Base-by-base conservation (phyloP, 225 moss, liverwort and hornwort species). In the Takakia lepidozioides region DNA sequence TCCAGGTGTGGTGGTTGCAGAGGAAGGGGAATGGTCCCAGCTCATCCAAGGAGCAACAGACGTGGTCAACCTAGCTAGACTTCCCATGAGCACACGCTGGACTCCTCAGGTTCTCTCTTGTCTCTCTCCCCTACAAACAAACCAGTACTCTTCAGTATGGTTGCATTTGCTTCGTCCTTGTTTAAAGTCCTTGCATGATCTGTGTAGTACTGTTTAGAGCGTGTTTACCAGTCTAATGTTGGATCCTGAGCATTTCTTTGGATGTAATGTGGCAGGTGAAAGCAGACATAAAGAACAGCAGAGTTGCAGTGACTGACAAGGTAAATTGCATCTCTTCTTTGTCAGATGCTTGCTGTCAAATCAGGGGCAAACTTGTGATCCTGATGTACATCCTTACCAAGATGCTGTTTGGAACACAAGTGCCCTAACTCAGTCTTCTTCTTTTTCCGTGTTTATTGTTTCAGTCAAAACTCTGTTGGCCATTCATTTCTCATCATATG, bases 21-120 rank as follows among this genome's bases (percentile, higher is more conserved):
- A 71, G 43, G 83, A 79, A 57, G 67, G 76, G 25, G 74, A 73
- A 37, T 93, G 93, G 93, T 67, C 58, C 20, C 74, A 72, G 21
- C 62, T 58, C 42, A 82, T 93, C 36, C 64, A 79, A 66, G 93
- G 93, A 45, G 75, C 88, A 25, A 93, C 93, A 9, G 93, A 88
- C 24, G 86, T 93, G 8, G 89, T 93, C 40, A 93, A 93, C 52
- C 70, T 93, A 68, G 93, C 93, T 57, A 88, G 93, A 17, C 81
- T 85, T 38, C 86, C 88, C 15, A 93, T 93, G 24, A 80, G 83
- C 72, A 75, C 77, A 47, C 86, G 93, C 29, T 93, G 93, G 93
- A 88, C 86, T 46, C 71, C 73, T 15, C 59, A 89, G 86, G 93
- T 93, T 46, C 27, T 34, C 23, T 15, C 55, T 43, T 32, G 7